These are phyloP conservation scores for Fusarium pseudoanthophilum DNA, from an alignment of 2,329 filamentous ascomycete genomes.

Conservation along the genomic window DNA sequence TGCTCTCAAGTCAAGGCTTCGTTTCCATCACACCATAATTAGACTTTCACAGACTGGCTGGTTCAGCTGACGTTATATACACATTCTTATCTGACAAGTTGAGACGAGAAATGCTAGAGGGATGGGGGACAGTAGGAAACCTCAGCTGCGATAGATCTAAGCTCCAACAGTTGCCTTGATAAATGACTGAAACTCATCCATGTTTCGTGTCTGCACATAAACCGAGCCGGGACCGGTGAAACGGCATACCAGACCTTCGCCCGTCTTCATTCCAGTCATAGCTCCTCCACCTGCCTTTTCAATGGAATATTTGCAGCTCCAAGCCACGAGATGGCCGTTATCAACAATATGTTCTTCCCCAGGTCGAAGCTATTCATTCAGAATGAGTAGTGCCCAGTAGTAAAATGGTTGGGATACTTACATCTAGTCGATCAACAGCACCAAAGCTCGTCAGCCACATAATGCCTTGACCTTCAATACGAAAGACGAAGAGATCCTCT, in stretches of 20 bases:
- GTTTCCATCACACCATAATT: too few relatives aligned
- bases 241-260: neutral
- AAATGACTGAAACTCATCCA: neutral
- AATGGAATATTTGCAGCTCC: neutral
- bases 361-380: neutral
- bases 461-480: neutral
- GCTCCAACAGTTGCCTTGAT: neutral
- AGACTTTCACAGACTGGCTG: too few relatives aligned
- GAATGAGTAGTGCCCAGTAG: rapidly evolving
- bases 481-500: neutral
- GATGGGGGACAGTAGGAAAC: too few relatives aligned
- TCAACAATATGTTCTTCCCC: neutral
- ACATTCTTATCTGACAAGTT: too few relatives aligned
- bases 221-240: neutral
- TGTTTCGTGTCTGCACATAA: neutral
- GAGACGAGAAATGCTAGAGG: too few relatives aligned
- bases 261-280: neutral
- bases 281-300: neutral
- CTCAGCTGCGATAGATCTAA: neutral
- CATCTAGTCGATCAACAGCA: neutral
- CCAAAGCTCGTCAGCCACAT: constrained; percentile 1
- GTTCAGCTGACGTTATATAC: too few relatives aligned
- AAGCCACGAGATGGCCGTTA: neutral
- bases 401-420: neutral
- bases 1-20: too few relatives aligned